These are phyloP conservation scores for Aspergillus aculeatus DNA, from an alignment of 2,329 filamentous ascomycete species.

Conservation along the genomic window DNA sequence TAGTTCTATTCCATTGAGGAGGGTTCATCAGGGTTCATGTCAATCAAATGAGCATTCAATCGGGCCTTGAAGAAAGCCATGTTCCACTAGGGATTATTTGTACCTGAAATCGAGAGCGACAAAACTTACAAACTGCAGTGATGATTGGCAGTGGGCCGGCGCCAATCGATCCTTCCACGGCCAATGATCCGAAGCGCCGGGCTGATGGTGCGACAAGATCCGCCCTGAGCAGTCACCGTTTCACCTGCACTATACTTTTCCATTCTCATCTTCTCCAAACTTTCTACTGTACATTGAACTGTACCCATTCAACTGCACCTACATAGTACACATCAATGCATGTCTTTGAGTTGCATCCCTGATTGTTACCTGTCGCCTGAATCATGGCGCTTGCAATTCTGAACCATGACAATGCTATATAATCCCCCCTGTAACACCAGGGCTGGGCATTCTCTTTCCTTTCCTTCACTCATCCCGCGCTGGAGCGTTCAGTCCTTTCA, in stretches of 20 bases:
- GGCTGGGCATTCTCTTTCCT: conserved; percentile 13
- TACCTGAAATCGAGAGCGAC: not conserved
- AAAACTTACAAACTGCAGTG: not conserved
- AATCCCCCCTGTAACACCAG: conserved; percentile 19
- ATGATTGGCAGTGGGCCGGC: conserved; percentile 6
- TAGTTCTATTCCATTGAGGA: too few species aligned
- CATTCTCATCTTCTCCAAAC: too few species aligned
- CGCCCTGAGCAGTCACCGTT: too few species aligned
- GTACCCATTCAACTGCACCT: too few species aligned
- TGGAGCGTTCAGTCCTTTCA: conserved; percentile 25
- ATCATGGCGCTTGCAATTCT: not conserved
- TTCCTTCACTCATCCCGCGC: conserved; percentile 21
- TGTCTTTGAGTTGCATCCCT: not conserved
- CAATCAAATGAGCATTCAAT: too few species aligned
- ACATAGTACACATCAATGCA: not conserved
- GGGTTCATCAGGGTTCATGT: too few species aligned
- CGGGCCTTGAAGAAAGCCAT: too few species aligned
- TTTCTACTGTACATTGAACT: too few species aligned
- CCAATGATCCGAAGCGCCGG: conserved; percentile 1
- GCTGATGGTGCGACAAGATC: conserved; percentile 5
- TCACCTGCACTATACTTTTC: too few species aligned
- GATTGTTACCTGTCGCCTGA: not conserved
- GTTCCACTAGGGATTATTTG: not conserved
- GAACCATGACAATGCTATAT: conserved; percentile 15
- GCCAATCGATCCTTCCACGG: not conserved